Percentiles rank a stretch among this genome's conserved stretches.
phyloP scores from a whole-genome alignment of 257 asterid genomes.

The Cordia subcordata region DNA sequence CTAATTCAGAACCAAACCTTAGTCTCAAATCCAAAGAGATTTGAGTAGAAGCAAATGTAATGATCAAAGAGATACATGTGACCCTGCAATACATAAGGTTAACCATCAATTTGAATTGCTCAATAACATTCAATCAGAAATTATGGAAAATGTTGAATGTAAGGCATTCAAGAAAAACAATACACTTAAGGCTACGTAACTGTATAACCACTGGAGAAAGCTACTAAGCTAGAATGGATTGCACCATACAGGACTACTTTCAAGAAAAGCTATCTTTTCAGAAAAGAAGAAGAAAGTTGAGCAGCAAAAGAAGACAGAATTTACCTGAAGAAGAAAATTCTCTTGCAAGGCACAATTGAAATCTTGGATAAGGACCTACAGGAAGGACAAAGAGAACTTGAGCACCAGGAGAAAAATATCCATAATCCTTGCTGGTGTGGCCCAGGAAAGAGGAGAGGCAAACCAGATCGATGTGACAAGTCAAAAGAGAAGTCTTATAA shows the following conservation, averaged over 20 bases:
- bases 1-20: slow-evolving; percentile 49
- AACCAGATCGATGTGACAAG: slow-evolving; percentile 1
- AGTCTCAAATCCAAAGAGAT: slow-evolving; percentile 95
- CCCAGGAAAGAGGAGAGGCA: background rate
- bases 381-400: slow-evolving; percentile 15
- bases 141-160: background rate
- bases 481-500: too few species aligned
- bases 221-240: too few species aligned
- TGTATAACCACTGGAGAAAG: too few species aligned
- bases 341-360: slow-evolving; percentile 98
- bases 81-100: slow-evolving; percentile 63
- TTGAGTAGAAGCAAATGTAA: slow-evolving; percentile 89
- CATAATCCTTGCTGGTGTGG: background rate
- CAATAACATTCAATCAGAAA: background rate
- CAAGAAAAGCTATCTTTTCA: background rate
- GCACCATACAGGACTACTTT: background rate
- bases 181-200: background rate
- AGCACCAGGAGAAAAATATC: slow-evolving; percentile 7
- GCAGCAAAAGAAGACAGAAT: slow-evolving; percentile 10
- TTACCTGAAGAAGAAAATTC: slow-evolving; percentile 93
- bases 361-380: slow-evolving; percentile 87
- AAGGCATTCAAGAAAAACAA: slow-evolving; percentile 2
- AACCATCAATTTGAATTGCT: background rate
- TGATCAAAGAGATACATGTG: slow-evolving; percentile 87
- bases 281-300: slow-evolving; percentile 2